Evolutionary conservation across 805 yeast species (phyloP), one percentile per base, ranked within the genome.

Genomic region (Hanseniaspora pseudoguilliermondii): DNA sequence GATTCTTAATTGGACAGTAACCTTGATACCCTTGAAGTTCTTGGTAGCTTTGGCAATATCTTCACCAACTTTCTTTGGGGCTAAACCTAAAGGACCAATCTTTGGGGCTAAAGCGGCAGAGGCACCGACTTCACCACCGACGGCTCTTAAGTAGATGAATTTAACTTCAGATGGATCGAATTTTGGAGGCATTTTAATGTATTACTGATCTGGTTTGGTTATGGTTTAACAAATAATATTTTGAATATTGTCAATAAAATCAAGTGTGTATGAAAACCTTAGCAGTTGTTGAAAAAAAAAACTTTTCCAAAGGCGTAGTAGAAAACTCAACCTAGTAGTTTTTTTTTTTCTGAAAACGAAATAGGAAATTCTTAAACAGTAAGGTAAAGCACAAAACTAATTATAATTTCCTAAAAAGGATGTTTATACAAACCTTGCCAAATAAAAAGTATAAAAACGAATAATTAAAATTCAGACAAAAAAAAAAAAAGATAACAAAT

Each of bases 31-130:
- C 81, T 93, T 93, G 95, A 83, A 91, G 74, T 84, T 82, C 80
- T 86, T 85, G 80, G 98, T 91, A 75, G 98, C 98, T 85, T 93
- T 93, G 75, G 98, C 98, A 71, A 93, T 93, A 75, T 93, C 98
- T 80, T 93, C 98, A 90, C 98, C 98, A 73, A 93, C 96, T 85
- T 93, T 91, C 95, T 91, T 93, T 81, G 98, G 97, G 63, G 97
- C 89, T 70, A 93, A 82, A 89, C 98, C 98, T 75, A 93, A 87
- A 69, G 98, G 98, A 87, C 98, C 98, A 74, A 93, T 93, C 91
- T 93, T 93, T 75, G 98, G 98, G 69, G 98, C 98, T 72, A 93
- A 86, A 66, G 98, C 96, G 66, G 98, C 86, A 63, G 97, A 89
- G 72, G 97, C 96, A 81, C 97, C 98, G 71, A 93, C 95, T 83